Percentiles rank a stretch among this genome's conserved stretches.
Evolutionary conservation across 169 alveolate species (phyloP).

Genomic region (Theileria sp.): DNA sequence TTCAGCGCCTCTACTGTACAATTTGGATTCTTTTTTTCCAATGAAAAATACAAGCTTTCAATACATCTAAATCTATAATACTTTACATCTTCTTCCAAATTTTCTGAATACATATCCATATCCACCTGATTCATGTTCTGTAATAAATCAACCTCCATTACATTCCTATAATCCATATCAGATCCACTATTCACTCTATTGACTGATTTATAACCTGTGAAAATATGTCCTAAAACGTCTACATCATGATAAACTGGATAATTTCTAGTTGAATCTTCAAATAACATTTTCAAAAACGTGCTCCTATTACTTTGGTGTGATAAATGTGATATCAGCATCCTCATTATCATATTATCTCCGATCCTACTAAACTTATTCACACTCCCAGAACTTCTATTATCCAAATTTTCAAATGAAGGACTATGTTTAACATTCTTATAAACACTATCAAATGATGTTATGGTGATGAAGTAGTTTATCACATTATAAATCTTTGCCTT

Average conservation of each 20-base stretch:
- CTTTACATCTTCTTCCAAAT: not conserved
- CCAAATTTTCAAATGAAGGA: not conserved
- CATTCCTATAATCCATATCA: not conserved
- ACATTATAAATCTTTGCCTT: not conserved
- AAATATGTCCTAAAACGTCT: not conserved
- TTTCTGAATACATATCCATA: not conserved
- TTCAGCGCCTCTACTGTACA: constrained; percentile 49
- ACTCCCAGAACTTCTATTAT: not conserved
- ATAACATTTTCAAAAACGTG: not conserved
- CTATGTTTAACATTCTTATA: no score
- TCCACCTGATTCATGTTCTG: not conserved
- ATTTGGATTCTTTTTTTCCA: constrained; percentile 29
- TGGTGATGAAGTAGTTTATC: not conserved
- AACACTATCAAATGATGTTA: not conserved
- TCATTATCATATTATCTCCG: not conserved
- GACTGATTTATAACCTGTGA: not conserved
- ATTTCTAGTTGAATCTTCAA: not conserved
- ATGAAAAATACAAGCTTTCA: constrained; percentile 41
- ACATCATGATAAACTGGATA: not conserved
- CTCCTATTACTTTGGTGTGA: not conserved
- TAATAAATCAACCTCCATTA: not conserved
- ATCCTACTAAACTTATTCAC: no score
- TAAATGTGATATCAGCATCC: not conserved
- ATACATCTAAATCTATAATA: constrained; percentile 1
- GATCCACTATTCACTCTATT: not conserved